Base-by-base conservation (phyloP, 495 filamentous ascomycete species). In the Penicillium riverlandense region DNA sequence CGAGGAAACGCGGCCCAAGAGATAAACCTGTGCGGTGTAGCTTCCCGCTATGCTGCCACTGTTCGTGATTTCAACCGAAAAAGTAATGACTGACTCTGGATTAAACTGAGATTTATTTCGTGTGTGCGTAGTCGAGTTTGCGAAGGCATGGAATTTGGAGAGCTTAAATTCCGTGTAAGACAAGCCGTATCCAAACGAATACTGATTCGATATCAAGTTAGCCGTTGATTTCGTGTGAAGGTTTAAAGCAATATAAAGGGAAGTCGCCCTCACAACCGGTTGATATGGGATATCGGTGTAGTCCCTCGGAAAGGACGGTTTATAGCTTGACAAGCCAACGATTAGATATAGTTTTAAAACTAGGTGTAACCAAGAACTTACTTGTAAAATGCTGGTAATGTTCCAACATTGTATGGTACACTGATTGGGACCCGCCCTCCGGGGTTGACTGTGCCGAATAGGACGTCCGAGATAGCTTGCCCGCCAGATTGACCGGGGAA, bases 11-110 rank as follows among this genome's bases (percentile, higher is more conserved):
- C 67, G 62, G 8, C 54, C 53, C 3, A 70, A 47, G 0, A 57
- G 40, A 46, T 72, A 72, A 11, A 69, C 51, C 47, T 70, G 65
- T 5, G 59, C 55, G 2, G 68, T 57, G 37, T 66, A 67, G 30
- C 62, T 65, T 8, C 67, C 67, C 14, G 45, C 44, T 12, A 63
- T 35, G 1, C 31, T 37, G 8, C 63, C 63, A 13, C 27, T 62
- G 16, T 72, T 70, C 30, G 44, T 57, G 7, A 69, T 44, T 9
- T 43, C 30, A n/a, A 57, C 59, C 0, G 49, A 52, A 39, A 70
- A 70, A 9, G 36, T 53, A n/a, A 67, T 52, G 8, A 43, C 56
- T 14, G 63, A 62, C 8, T 52, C 49, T 0, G 37, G 27, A 2
- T 35, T 43, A 41, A 70, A 69, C 1, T 45, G 40, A 13, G 30